Percentiles rank a stretch among this genome's conserved stretches.
Evolutionary conservation across 2,329 filamentous ascomycete genomes (phyloP).

Genomic region (Aspergillus ustus): DNA sequence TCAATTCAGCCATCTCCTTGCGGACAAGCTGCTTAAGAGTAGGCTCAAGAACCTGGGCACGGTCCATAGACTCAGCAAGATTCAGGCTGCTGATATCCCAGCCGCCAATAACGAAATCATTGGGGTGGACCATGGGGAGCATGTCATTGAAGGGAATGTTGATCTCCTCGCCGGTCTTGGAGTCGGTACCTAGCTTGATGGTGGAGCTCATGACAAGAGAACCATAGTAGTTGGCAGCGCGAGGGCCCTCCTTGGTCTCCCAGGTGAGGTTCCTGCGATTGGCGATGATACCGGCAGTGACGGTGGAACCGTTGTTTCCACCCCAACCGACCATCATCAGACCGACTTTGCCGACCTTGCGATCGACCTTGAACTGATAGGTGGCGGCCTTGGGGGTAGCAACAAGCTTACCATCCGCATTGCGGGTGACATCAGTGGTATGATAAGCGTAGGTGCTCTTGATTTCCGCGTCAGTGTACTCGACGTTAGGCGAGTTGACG

Average conservation of each 20-base stretch:
- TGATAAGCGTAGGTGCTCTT: conserved; percentile 95
- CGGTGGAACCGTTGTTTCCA: conserved; percentile 97
- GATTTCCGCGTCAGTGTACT: conserved; percentile 86
- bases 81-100: conserved; percentile 97
- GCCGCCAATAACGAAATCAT: conserved; percentile 91
- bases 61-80: conserved; percentile 90
- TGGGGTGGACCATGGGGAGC: conserved; percentile 95
- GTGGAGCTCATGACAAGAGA: conserved; percentile 97
- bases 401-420: conserved; percentile 74
- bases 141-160: conserved; percentile 96
- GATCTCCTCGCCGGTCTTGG: conserved; percentile 82
- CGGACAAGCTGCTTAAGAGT: conserved; percentile 84
- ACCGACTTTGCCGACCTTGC: conserved; percentile 88
- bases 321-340: conserved; percentile 98
- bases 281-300: conserved; percentile 95
- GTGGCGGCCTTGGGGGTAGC: conserved; percentile 85
- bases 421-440: conserved; percentile 79
- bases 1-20: conserved; percentile 91
- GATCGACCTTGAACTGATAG: conserved; percentile 98
- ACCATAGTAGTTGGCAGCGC: conserved; percentile 94
- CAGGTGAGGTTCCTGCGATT: conserved; percentile 85
- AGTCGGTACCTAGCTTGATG: conserved; percentile 90
- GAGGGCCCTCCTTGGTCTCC: conserved; percentile 90
- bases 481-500: conserved; percentile 90
- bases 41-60: conserved; percentile 93